Percentiles rank a stretch among this genome's conserved stretches.
phyloP scores from a whole-genome alignment of 2,329 filamentous ascomycete species.

The Penicillium occitanis region DNA sequence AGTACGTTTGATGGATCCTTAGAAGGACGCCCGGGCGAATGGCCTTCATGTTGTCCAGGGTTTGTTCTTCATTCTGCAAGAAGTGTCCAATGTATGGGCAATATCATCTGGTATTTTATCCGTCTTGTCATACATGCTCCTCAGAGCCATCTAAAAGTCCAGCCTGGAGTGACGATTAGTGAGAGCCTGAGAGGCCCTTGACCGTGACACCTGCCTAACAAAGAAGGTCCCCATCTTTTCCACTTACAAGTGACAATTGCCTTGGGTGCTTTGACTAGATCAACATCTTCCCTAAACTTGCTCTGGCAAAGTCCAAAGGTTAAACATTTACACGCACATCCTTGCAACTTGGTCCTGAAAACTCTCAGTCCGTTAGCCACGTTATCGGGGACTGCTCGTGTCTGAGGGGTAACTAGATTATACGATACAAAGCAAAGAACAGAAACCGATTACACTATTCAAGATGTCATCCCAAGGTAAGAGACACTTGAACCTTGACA shows the following conservation, averaged over 20 bases:
- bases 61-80: neutral
- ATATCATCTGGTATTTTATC: neutral
- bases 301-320: conserved; percentile 5
- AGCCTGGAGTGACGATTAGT: neutral
- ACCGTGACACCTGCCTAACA: conserved; percentile 10
- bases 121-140: neutral
- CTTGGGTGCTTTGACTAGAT: neutral
- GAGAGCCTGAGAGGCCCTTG: neutral
- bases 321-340: neutral
- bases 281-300: neutral
- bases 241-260: neutral
- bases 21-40: neutral
- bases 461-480: conserved; percentile 14
- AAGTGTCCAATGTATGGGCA: neutral
- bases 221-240: neutral
- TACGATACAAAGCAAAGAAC: neutral
- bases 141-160: neutral
- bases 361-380: neutral
- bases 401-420: neutral
- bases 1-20: neutral
- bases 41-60: neutral
- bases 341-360: neutral
- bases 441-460: neutral
- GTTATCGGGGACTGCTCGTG: neutral
- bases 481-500: neutral